A percentile compares a stretch with the other conserved stretches of the same genome.
Conservation (phyloP, 352 stramenopile genomes). For the Phytophthora ramorum region DNA sequence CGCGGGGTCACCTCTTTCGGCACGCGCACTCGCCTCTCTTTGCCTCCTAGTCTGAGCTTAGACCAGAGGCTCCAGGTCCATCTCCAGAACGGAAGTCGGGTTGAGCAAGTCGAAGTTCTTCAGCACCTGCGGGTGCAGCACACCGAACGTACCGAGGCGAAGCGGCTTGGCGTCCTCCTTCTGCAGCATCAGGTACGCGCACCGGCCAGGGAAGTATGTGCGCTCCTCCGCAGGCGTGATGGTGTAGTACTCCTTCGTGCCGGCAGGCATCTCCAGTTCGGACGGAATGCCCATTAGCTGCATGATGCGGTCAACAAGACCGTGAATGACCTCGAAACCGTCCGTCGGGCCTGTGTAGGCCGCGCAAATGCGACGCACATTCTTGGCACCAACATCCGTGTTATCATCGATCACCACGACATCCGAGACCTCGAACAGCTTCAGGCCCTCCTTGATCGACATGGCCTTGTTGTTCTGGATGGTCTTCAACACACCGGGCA, state of each 20-base stretch:
- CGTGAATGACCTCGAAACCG: conserved; percentile 99
- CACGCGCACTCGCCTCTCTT: conserved; percentile 12
- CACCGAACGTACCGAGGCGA: conserved; percentile 96
- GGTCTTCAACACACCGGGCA: conserved; percentile 98
- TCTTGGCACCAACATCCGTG: conserved; percentile 95
- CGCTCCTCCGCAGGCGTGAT: conserved; percentile 66
- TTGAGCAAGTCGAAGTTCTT: conserved; percentile 98
- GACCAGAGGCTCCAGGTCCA: conserved; percentile 98
- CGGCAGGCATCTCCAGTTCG: conserved; percentile 67
- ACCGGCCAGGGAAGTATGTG: conserved; percentile 97
- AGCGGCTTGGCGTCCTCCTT: conserved; percentile 67
- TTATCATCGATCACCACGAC: conserved; percentile 96
- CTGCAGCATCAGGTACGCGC: conserved; percentile 94
- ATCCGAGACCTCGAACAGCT: conserved; percentile 99
- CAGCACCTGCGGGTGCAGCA: conserved; percentile 98
- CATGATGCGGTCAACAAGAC: conserved; percentile 99
- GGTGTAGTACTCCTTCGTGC: conserved; percentile 80
- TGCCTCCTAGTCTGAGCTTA: conserved; percentile 56
- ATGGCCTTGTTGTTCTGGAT: conserved; percentile 98
- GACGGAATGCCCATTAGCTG: conserved; percentile 94
- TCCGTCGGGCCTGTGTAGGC: conserved; percentile 97
- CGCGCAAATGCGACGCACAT: conserved; percentile 95
- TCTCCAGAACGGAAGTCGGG: conserved; percentile 96
- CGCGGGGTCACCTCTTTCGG: conserved; percentile 9
- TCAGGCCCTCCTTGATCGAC: conserved; percentile 97